phyloP scores from a whole-genome alignment of 345 rosid genomes.

The Limnanthes douglasii region DNA sequence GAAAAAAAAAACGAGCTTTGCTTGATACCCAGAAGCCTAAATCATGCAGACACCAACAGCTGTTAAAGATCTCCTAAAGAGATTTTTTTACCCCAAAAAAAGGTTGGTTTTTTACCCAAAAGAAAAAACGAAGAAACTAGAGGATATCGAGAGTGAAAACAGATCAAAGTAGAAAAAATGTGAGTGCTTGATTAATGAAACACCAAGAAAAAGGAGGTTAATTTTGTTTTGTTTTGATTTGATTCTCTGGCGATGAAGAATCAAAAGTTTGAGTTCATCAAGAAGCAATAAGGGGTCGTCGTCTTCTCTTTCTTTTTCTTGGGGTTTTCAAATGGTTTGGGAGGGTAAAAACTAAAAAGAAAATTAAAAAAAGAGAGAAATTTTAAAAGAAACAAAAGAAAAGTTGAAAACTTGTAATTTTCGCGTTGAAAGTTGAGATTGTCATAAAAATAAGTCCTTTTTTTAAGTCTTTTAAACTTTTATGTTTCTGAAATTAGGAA shows the following conservation, averaged over 20 bases:
- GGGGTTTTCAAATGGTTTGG: slow-evolving; percentile 88
- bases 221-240: slow-evolving; percentile 34
- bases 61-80: slow-evolving; percentile 11
- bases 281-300: slow-evolving; percentile 19
- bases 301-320: slow-evolving; percentile 53
- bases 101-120: too few species aligned
- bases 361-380: slow-evolving; percentile 1
- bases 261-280: slow-evolving; percentile 47
- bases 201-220: slow-evolving; percentile 4
- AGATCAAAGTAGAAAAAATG: slow-evolving; percentile 6
- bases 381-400: background rate
- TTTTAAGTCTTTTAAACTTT: too few species aligned
- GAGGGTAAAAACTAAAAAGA: slow-evolving; percentile 22
- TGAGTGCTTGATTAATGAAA: slow-evolving; percentile 1
- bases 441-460: too few species aligned
- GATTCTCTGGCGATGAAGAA: slow-evolving; percentile 21
- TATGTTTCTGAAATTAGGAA: too few species aligned
- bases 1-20: slow-evolving; percentile 18
- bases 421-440: too few species aligned
- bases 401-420: background rate
- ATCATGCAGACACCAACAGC: slow-evolving; percentile 27
- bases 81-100: slow-evolving; percentile 3
- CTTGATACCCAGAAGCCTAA: slow-evolving; percentile 24
- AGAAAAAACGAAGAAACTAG: slow-evolving; percentile 2
- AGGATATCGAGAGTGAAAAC: slow-evolving; percentile 10